Percentiles rank a stretch among this genome's conserved stretches.
Conservation (phyloP, 169 alveolate species). For the Cryptosporidium ryanae region DNA sequence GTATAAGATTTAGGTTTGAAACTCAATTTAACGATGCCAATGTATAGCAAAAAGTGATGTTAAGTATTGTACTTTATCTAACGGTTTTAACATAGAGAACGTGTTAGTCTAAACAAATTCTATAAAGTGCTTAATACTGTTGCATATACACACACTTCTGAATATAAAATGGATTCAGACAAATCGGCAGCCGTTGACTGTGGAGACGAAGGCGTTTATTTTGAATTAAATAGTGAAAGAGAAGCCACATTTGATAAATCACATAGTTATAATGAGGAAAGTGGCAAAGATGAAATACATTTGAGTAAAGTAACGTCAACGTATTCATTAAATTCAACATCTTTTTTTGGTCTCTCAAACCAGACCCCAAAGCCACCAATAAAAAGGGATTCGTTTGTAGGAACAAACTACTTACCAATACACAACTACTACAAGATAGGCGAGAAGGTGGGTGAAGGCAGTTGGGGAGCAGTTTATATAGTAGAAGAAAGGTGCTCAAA, state of each 20-base stretch:
- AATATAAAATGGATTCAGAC: no score
- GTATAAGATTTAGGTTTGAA: no score
- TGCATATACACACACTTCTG: no score
- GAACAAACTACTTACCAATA: constrained; percentile 65
- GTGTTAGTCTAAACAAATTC: no score
- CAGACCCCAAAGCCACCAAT: constrained; percentile 73
- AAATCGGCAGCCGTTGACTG: no score
- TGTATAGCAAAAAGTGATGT: no score
- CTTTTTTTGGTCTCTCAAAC: constrained; percentile 52
- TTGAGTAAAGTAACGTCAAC: constrained; percentile 32
- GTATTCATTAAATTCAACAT: not conserved
- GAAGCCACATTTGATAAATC: not conserved
- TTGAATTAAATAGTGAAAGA: no score
- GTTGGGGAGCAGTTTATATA: constrained; percentile 82
- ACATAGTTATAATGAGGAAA: constrained; percentile 13
- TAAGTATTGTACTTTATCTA: no score
- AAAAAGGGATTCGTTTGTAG: constrained; percentile 71
- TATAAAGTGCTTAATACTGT: no score
- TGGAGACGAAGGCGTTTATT: no score
- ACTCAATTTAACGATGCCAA: no score
- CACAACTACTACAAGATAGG: constrained; percentile 76
- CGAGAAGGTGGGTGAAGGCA: constrained; percentile 81
- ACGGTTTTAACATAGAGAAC: no score
- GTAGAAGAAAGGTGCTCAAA: constrained; percentile 77
- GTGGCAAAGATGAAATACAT: not conserved